Conservation (phyloP, 345 rosid species). For the Hypericum perforatum region DNA sequence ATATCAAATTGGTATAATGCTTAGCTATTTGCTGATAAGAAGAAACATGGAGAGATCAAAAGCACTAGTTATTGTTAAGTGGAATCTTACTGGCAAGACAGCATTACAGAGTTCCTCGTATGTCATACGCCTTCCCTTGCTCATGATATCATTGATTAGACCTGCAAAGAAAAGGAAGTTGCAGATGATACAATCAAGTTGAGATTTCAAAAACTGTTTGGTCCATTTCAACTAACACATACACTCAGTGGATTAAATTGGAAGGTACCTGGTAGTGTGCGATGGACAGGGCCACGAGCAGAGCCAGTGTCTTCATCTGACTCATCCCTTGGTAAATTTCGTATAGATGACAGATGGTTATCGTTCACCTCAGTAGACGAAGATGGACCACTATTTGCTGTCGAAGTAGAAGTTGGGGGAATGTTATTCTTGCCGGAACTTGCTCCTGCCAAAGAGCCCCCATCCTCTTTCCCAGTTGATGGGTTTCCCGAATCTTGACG, state of each 20-base stretch:
- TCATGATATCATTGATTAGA: slow-evolving; percentile 84
- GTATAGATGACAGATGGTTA: slow-evolving; percentile 50
- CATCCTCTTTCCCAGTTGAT: slow-evolving; percentile 38
- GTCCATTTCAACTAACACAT: not conserved
- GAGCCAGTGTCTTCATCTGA: slow-evolving; percentile 59
- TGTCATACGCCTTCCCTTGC: slow-evolving; percentile 87
- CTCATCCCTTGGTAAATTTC: slow-evolving; percentile 44
- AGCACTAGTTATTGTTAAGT: not conserved
- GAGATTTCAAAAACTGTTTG: no score
- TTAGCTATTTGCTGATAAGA: slow-evolving; percentile 8
- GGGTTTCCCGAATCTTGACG: slow-evolving; percentile 39
- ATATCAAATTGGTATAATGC: not conserved
- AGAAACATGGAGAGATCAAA: slow-evolving; percentile 7
- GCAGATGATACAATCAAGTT: not conserved
- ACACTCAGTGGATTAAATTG: not conserved
- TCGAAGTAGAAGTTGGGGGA: slow-evolving; percentile 39
- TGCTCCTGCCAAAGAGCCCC: slow-evolving; percentile 24
- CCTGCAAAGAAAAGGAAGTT: slow-evolving; percentile 21
- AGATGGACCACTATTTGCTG: slow-evolving; percentile 69
- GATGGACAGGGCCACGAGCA: slow-evolving; percentile 41
- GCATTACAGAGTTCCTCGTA: slow-evolving; percentile 93
- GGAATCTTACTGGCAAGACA: slow-evolving; percentile 69
- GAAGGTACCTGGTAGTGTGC: slow-evolving; percentile 62
- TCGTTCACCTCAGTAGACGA: slow-evolving; percentile 64
- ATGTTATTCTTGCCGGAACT: slow-evolving; percentile 29